Evolutionary conservation across 2,329 filamentous ascomycete species (phyloP).

Genomic region (Curvularia verruculosa): DNA sequence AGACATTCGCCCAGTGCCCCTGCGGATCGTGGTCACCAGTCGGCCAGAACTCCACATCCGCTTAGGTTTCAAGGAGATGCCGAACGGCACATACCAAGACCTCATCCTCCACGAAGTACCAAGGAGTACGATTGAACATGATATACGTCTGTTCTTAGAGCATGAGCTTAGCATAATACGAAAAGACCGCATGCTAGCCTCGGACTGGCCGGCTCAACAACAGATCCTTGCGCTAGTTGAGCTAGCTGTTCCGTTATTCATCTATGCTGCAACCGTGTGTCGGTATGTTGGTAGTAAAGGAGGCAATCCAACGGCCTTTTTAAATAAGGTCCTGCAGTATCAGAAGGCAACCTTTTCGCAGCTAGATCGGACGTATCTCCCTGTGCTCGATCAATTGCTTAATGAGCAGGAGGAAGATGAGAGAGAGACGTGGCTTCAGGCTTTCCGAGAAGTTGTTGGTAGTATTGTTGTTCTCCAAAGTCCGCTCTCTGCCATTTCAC

Average conservation of each 20-base stretch:
- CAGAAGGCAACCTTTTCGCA: slow-evolving; percentile 22
- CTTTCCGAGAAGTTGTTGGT: slow-evolving; percentile 23
- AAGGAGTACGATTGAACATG: slow-evolving; percentile 24
- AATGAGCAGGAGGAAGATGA: slow-evolving; percentile 38
- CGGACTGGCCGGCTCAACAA: slow-evolving; percentile 14
- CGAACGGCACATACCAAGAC: slow-evolving; percentile 26
- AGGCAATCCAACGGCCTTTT: slow-evolving; percentile 15
- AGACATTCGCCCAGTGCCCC: slow-evolving; percentile 11
- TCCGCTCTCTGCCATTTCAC: slow-evolving; percentile 21
- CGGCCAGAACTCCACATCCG: slow-evolving; percentile 29
- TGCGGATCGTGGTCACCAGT: slow-evolving; percentile 30
- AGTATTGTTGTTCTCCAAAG: slow-evolving; percentile 30
- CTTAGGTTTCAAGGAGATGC: slow-evolving; percentile 28
- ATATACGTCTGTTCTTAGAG: slow-evolving; percentile 27
- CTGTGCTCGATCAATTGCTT: slow-evolving; percentile 29
- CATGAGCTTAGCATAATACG: slow-evolving; percentile 25
- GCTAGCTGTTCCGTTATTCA: slow-evolving; percentile 41
- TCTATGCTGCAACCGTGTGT: slow-evolving; percentile 40
- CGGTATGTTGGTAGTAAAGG: slow-evolving; percentile 28
- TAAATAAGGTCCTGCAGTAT: slow-evolving; percentile 25
- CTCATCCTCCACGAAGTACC: slow-evolving; percentile 29
- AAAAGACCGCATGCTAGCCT: slow-evolving; percentile 17
- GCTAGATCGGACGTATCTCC: slow-evolving; percentile 26
- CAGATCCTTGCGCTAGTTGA: slow-evolving; percentile 33
- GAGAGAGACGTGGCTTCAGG: slow-evolving; percentile 16